Conservation (phyloP, 2,329 filamentous ascomycete species). For the Hymenoscyphus repandus region DNA sequence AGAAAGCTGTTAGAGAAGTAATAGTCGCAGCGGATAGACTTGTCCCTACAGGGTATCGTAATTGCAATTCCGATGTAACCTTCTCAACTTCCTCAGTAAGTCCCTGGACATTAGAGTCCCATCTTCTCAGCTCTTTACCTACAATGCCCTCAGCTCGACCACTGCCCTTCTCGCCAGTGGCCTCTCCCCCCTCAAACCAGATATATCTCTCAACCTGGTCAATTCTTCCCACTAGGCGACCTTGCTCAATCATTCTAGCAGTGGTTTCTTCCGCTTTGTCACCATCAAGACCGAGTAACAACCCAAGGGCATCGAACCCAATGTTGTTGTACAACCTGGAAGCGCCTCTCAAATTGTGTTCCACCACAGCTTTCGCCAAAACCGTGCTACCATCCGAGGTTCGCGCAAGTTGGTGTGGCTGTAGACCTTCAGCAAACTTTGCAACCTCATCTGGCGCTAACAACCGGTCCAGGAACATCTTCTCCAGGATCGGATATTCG, state of each 20-base stretch:
- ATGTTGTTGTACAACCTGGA: slow-evolving; percentile 79
- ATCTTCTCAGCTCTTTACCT: slow-evolving; percentile 70
- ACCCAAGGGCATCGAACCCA: slow-evolving; percentile 66
- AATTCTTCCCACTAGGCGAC: slow-evolving; percentile 78
- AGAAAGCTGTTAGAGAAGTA: slow-evolving; percentile 12
- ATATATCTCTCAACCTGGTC: slow-evolving; percentile 90
- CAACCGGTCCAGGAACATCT: slow-evolving; percentile 92
- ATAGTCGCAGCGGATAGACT: slow-evolving; percentile 27
- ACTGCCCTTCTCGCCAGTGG: slow-evolving; percentile 62
- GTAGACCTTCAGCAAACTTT: slow-evolving; percentile 74
- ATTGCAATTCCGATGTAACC: slow-evolving; percentile 74
- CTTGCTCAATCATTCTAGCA: slow-evolving; percentile 93
- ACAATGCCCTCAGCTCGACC: slow-evolving; percentile 58
- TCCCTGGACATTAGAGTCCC: slow-evolving; percentile 84
- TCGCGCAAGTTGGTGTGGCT: slow-evolving; percentile 83
- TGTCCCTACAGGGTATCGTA: slow-evolving; percentile 70
- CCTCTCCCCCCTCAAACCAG: slow-evolving; percentile 74
- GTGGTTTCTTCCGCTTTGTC: slow-evolving; percentile 88
- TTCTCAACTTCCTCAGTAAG: slow-evolving; percentile 87
- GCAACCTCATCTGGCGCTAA: slow-evolving; percentile 77
- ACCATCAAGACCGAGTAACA: slow-evolving; percentile 70
- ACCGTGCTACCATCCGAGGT: slow-evolving; percentile 91
- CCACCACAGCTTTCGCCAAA: slow-evolving; percentile 85
- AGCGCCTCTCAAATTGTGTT: slow-evolving; percentile 88
- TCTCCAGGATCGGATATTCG: slow-evolving; percentile 87